phyloP scores from a whole-genome alignment of 345 rosid genomes.

The Pugionium dolabratum region DNA sequence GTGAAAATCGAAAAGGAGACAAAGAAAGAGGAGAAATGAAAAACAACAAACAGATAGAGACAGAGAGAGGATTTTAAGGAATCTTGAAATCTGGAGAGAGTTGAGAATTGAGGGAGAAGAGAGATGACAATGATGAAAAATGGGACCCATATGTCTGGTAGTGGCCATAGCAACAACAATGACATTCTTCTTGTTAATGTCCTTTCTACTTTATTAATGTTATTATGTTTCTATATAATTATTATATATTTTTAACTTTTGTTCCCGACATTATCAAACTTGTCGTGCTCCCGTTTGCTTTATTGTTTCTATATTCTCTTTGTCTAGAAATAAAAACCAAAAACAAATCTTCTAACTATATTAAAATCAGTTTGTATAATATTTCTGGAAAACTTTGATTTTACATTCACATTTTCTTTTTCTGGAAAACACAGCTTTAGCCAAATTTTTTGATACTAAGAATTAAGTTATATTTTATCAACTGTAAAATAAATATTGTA shows the following conservation, averaged over 20 bases:
- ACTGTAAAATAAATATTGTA: no score
- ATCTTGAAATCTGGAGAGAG: constrained; percentile 36
- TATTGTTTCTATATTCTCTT: constrained; percentile 8
- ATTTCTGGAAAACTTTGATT: constrained; percentile 29
- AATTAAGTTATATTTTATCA: no score
- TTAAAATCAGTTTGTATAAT: constrained; percentile 11
- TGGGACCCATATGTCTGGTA: constrained; percentile 79
- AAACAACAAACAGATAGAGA: constrained; percentile 37
- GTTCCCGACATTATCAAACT: constrained; percentile 42
- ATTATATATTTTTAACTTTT: constrained; percentile 4
- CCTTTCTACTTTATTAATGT: not conserved
- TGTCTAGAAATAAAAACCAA: not conserved
- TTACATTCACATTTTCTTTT: constrained; percentile 2
- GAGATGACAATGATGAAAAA: constrained; percentile 51
- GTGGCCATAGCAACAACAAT: constrained; percentile 69
- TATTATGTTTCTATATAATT: not conserved
- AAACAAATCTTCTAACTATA: not conserved
- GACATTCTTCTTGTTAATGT: constrained; percentile 22
- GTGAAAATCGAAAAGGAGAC: constrained; percentile 20
- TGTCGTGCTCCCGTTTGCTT: constrained; percentile 41
- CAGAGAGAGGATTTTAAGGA: constrained; percentile 41
- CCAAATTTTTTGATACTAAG: no score
- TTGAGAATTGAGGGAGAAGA: constrained; percentile 22
- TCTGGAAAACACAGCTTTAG: not conserved
- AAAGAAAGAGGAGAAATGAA: constrained; percentile 33